Evolutionary conservation across 2,329 filamentous ascomycete genomes (phyloP).

Genomic region (Calonectria pteridis): DNA sequence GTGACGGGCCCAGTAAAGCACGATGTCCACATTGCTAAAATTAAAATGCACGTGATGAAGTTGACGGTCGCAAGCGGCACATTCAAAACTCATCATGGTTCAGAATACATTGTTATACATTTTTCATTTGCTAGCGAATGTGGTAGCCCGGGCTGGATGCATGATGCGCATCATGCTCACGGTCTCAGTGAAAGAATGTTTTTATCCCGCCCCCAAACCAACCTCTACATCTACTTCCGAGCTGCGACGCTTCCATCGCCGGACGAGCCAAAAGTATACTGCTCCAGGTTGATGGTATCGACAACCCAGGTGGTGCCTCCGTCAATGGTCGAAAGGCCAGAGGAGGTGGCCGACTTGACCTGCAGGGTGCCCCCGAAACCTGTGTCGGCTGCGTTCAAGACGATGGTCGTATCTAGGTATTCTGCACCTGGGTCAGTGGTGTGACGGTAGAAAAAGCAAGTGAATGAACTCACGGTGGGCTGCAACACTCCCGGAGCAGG

Average conservation of each 20-base stretch:
- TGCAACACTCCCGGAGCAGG: neutral
- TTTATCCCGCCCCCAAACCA: neutral
- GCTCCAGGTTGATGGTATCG: neutral
- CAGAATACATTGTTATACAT: neutral
- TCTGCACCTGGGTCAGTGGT: neutral
- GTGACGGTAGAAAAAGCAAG: accelerated
- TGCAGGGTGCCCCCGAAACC: neutral
- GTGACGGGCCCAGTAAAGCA: neutral
- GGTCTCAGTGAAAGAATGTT: neutral
- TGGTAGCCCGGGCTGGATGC: neutral
- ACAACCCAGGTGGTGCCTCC: slow-evolving; percentile 1
- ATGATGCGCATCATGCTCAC: neutral
- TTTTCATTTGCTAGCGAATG: neutral
- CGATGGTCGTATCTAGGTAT: neutral
- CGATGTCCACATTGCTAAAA: neutral
- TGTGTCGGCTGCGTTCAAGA: neutral
- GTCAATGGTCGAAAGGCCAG: neutral
- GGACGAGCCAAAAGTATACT: neutral
- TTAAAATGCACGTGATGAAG: neutral
- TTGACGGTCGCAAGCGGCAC: neutral
- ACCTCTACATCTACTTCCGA: neutral
- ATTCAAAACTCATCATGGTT: neutral
- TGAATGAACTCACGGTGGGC: neutral
- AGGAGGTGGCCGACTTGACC: neutral
- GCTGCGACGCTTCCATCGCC: neutral